These are phyloP conservation scores for Kwoniella sp. DNA, from an alignment of 768 basidiomycete genomes.

Conservation along the genomic window DNA sequence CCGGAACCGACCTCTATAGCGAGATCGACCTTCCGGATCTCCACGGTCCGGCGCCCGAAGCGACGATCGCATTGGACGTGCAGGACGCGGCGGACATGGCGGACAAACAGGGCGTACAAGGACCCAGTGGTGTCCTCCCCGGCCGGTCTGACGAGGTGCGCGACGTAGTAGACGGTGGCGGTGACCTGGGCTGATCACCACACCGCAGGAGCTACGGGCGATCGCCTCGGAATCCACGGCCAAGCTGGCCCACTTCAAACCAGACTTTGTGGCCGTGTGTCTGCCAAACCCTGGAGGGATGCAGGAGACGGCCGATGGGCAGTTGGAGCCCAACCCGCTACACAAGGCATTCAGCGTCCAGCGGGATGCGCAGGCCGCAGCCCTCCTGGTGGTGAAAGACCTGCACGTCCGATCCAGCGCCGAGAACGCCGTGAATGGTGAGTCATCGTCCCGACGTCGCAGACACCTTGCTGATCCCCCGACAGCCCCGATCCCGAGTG, in stretches of 20 bases:
- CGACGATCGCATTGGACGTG: slow-evolving; percentile 78
- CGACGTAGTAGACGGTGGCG: slow-evolving; percentile 7
- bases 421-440: slow-evolving; percentile 32
- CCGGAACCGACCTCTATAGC: slow-evolving; percentile 47
- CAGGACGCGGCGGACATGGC: slow-evolving; percentile 61
- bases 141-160: slow-evolving; percentile 34
- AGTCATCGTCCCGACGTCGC: slow-evolving; percentile 12
- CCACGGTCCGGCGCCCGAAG: slow-evolving; percentile 61
- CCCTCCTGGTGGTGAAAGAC: slow-evolving; percentile 34
- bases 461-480: background rate
- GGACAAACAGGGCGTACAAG: slow-evolving; percentile 52
- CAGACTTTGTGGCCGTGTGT: slow-evolving; percentile 24
- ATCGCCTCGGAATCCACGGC: slow-evolving; percentile 6
- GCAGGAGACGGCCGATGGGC: slow-evolving; percentile 15
- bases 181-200: no score
- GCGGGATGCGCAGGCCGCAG: slow-evolving; percentile 24
- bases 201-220: slow-evolving; percentile 18
- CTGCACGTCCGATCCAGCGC: slow-evolving; percentile 27
- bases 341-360: slow-evolving; percentile 24
- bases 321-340: slow-evolving; percentile 2
- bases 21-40: slow-evolving; percentile 85
- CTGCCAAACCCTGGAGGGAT: slow-evolving; percentile 20
- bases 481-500: slow-evolving; percentile 73
- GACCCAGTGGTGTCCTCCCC: slow-evolving; percentile 29
- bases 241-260: slow-evolving; percentile 3